Evolutionary conservation across 495 filamentous ascomycete genomes (phyloP), one percentile per base, ranked within the genome.

Genomic region (Penicillium steckii): DNA sequence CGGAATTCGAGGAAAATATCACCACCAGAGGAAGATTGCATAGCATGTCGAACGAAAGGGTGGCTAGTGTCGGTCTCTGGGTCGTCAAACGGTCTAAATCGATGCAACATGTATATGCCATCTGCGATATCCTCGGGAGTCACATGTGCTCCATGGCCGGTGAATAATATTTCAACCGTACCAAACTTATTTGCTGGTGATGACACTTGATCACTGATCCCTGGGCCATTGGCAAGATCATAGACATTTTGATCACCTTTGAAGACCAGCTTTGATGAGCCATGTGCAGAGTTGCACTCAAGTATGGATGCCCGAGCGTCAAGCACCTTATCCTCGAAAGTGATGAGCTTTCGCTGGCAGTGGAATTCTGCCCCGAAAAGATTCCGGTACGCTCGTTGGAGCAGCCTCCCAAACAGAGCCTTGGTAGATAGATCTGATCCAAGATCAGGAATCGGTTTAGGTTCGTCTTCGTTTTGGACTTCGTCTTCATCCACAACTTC

Each of bases 31-130:
- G 46, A 50, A 7, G 60, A 53, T 45, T 68, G 42, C 37, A 60
- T 29, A 0, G 72, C 72, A 17, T 73, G 62, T 30, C 63, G 64
- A 15, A 76, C 61, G 48, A 76, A 76, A 15, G 71, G 66, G 33
- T 73, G 68, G 3, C 60, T 48, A 2, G 46, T 49, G 5, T 69
- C 62, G 3, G 50, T 27, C 10, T 57, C 50, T 17, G 62, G 55
- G 23, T 69, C 62, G 25, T 50, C n/a, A 8, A 50, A 52, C 26
- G 70, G 69, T 9, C 46, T 64, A 35, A 72, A 62, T 1, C 67
- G 64, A 30, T 72, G 61, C 25, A 76, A 59, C 13, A 72, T 55
- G 41, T 67, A 70, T 4, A 70, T 29, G 2, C 59, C 55, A 47
- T n/a, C 48, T 15, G 6, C 50, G 41, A 56, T 68, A 7, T 41